These are phyloP conservation scores for Podaxis sp. DNA, from an alignment of 768 basidiomycete species.

Conservation along the genomic window DNA sequence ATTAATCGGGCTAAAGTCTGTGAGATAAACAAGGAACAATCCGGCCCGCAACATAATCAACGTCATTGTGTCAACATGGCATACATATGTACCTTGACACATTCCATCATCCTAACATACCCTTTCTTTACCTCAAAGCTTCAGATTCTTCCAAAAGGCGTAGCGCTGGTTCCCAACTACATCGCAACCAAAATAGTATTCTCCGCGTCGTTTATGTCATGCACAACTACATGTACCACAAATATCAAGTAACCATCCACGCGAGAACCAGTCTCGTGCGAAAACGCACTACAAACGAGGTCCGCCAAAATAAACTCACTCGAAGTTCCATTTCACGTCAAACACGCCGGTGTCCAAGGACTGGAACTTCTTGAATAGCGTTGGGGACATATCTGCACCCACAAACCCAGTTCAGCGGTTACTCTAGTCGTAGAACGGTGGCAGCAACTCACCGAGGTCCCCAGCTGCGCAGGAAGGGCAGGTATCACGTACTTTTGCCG, in stretches of 20 bases:
- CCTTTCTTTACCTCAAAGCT: too few species aligned
- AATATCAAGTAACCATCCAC: neutral
- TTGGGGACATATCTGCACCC: slow-evolving; percentile 5
- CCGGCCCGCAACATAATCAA: too few species aligned
- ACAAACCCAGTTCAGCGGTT: neutral
- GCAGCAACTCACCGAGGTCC: neutral
- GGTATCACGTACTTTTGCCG: slow-evolving; percentile 1
- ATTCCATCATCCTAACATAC: too few species aligned
- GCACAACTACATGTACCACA: neutral
- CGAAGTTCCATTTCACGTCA: neutral
- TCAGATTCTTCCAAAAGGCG: too few species aligned
- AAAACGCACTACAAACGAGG: neutral
- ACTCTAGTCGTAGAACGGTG: too few species aligned
- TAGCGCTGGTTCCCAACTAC: too few species aligned
- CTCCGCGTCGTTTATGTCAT: too few species aligned
- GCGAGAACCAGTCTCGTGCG: slow-evolving; percentile 2
- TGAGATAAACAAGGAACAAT: too few species aligned
- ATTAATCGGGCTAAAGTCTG: too few species aligned
- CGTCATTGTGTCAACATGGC: too few species aligned
- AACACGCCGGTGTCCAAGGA: neutral
- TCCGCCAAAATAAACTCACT: neutral
- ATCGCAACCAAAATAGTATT: too few species aligned
- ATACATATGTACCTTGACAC: too few species aligned
- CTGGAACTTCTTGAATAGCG: slow-evolving; percentile 1
- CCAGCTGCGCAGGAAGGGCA: slow-evolving; percentile 3